Evolutionary conservation across 371 early-diverging fungal species (phyloP), one percentile per base, ranked within the genome.

Genomic region (Lichtheimia hyalospora): DNA sequence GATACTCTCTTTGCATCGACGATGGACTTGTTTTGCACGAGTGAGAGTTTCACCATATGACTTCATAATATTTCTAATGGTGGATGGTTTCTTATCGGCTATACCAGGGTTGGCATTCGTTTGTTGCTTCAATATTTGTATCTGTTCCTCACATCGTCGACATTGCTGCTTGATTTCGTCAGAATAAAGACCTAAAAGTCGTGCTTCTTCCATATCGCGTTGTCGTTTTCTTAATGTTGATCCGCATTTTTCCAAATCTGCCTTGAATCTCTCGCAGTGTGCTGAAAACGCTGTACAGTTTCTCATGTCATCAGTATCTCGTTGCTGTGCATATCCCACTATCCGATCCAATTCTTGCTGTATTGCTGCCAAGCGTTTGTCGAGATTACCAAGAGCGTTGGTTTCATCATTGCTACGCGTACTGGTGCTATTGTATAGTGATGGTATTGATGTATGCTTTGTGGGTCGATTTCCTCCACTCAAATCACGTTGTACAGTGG

Each of bases 101-200:
- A 71, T 52, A 18, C 68, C 69, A 3, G 78, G 78, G 48, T 70
- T 74, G 16, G 68, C 51, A 15, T 20, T 60, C 2, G 73, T 58
- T 54, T 74, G 78, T 49, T 77, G 78, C 53, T 65, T 66, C n/a
- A 77, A 64, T 48, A 70, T 74, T 0, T 64, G 41, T 2, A 74
- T 64, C 40, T 77, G 74, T 27, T 77, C 78, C 46, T 77, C 75
- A n/a, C 75, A 72, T 1, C 61, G 25, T 12, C 59, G 64, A 25
- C 71, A 62, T 2, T 69, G 64, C 14, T 63, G 66, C 3, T 59
- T 55, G 2, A 69, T 53, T 48, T 74, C 68, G 0, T 40, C 28
- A 14, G 60, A 60, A 23, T 66, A 70, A 0, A 49, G 23, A 5
- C 61, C 60, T 50, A 70, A 48, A 10, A 74, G 44, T 3, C 27